Conservation (phyloP, 768 basidiomycete genomes). For the Termitomyces sp. region DNA sequence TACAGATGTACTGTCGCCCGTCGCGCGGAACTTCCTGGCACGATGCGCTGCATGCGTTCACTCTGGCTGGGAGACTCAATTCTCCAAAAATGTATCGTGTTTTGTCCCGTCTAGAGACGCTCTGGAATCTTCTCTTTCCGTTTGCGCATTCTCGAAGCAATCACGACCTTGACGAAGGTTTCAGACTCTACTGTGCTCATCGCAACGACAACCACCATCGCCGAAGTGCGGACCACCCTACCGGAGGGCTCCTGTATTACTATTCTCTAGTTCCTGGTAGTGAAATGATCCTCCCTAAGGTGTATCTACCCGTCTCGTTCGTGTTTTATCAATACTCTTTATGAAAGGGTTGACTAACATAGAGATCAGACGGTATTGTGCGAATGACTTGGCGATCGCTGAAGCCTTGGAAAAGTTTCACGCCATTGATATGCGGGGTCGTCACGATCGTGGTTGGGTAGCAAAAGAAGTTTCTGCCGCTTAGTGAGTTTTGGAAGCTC, state of each 20-base stretch:
- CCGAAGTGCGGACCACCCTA: constrained; percentile 17
- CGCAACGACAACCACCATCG: constrained; percentile 4
- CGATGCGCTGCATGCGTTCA: constrained; percentile 20
- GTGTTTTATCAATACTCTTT: constrained; percentile 6
- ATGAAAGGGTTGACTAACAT: not conserved
- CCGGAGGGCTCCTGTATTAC: constrained; percentile 23
- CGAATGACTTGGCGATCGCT: constrained; percentile 19
- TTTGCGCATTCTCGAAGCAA: constrained; percentile 17
- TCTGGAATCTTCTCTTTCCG: constrained; percentile 26
- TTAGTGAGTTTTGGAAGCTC: constrained; percentile 17
- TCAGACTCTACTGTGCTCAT: not conserved
- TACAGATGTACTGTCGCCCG: constrained; percentile 24
- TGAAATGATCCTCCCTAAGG: constrained; percentile 22
- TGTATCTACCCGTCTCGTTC: constrained; percentile 26
- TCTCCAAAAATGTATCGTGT: constrained; percentile 17
- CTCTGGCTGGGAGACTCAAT: constrained; percentile 21
- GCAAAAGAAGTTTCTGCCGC: constrained; percentile 19
- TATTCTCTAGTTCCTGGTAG: constrained; percentile 23
- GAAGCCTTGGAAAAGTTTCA: constrained; percentile 23
- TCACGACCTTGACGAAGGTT: constrained; percentile 16
- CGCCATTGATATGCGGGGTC: constrained; percentile 10
- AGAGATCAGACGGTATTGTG: constrained; percentile 20
- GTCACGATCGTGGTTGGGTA: constrained; percentile 20
- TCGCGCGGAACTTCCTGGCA: constrained; percentile 21
- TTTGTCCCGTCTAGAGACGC: constrained; percentile 16